Evolutionary conservation across 139 green algal genomes (phyloP), one percentile per base, ranked within the genome.

Genomic region (Chlamydomonas eustigma): DNA sequence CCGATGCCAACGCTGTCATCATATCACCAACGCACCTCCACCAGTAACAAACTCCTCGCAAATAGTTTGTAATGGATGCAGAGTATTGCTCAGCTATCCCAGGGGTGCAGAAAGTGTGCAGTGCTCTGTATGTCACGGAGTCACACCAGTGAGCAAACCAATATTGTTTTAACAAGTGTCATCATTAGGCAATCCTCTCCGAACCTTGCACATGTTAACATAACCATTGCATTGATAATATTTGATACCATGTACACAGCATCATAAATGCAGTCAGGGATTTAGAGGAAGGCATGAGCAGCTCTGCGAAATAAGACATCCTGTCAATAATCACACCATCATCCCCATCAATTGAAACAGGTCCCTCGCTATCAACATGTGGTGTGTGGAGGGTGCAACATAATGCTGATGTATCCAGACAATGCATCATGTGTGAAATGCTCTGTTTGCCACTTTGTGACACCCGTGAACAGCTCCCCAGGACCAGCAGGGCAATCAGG

Each of bases 381-480:
- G 0, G 86, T 97, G 37, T 98, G 94, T 78, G 84, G 84, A 51
- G 88, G 88, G 8, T 98, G 94, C 79, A 84, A 83, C 33, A 90
- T 97, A 50, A 97, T 86, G 76, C 88, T 98, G 12, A 93, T 94
- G 79, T 98, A 97, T 68, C 90, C 92, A 0, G 80, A 88, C 12
- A 94, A 93, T 1, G 94, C 94, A 1, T 87, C 92, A 35, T 94
- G 88, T 1, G 94, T 98, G 31, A 97, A 97, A 80, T 98, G 94
- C 77, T 88, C 90, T 2, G 85, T 98, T 2, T 98, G 94, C 83
- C 91, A 97, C 64, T 76, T 74, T 30, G 92, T 98, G 0, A 98
- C 94, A 78, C 31, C 85, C 83, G 63, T 78, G 37, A 70, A 77
- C 33, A 36, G 52, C 0, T 50, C 52, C 1, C 37, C 70, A 24